Evolutionary conservation across 371 early-diverging fungal species (phyloP).

Genomic region (Syncephalastrum contaminatum): DNA sequence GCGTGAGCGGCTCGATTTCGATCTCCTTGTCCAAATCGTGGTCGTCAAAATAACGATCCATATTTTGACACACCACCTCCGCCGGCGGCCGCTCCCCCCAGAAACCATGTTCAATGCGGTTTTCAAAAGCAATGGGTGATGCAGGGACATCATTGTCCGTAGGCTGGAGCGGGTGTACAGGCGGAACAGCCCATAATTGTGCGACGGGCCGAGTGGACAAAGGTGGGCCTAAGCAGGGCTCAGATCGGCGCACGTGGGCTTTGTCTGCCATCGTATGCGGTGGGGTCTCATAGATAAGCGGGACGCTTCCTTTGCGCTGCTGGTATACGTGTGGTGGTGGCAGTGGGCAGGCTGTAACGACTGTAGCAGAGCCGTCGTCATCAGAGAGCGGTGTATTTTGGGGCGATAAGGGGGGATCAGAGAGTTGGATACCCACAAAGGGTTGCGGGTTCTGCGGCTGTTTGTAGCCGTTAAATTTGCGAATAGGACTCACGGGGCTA

Average conservation of each 20-base stretch:
- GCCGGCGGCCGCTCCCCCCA: slow-evolving; percentile 79
- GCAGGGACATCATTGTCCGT: slow-evolving; percentile 4
- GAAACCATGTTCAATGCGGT: slow-evolving; percentile 18
- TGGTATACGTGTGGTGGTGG: slow-evolving; percentile 10
- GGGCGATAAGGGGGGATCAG: slow-evolving; percentile 25
- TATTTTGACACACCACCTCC: slow-evolving; percentile 69
- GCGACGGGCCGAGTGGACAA: slow-evolving; percentile 1
- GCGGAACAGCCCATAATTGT: slow-evolving; percentile 25
- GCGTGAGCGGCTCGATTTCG: slow-evolving; percentile 16
- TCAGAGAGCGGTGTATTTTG: no score
- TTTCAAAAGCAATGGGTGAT: not conserved
- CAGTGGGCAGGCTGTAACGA: slow-evolving; percentile 12
- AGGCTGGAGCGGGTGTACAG: slow-evolving; percentile 3
- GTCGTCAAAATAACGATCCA: slow-evolving; percentile 75
- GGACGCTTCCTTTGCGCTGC: slow-evolving; percentile 13
- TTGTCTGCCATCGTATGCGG: not conserved
- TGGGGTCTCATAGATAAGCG: slow-evolving; percentile 6
- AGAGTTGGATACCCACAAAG: slow-evolving; percentile 29
- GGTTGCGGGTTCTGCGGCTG: no score
- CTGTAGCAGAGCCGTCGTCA: no score
- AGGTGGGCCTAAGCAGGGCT: slow-evolving; percentile 6
- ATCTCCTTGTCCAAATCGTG: slow-evolving; percentile 79
- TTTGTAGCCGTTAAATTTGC: no score
- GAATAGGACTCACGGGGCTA: no score
- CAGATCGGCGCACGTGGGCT: slow-evolving; percentile 9